Conservation (phyloP, 768 basidiomycete species). For the Xerocomellus amylosporus region DNA sequence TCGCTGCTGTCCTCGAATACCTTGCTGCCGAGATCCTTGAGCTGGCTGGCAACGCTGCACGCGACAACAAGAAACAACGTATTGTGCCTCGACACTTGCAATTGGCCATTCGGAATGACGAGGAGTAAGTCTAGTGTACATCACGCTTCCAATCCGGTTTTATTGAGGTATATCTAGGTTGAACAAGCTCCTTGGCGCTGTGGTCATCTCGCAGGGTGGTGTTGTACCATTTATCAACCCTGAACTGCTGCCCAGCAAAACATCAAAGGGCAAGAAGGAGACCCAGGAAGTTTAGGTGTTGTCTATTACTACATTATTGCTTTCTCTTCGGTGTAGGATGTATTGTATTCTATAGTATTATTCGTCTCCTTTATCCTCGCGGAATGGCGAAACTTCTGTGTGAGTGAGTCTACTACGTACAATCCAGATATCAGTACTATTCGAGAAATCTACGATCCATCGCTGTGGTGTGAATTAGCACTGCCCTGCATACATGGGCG, state of each 20-base stretch:
- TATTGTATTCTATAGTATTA: constrained; percentile 35
- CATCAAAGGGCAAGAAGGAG: constrained; percentile 52
- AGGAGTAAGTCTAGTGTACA: constrained; percentile 35
- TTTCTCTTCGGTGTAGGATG: constrained; percentile 25
- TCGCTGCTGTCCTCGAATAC: constrained; percentile 60
- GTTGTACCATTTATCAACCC: constrained; percentile 52
- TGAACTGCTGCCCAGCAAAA: constrained; percentile 52
- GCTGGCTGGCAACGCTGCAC: constrained; percentile 55
- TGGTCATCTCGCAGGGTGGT: constrained; percentile 65
- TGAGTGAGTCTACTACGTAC: not conserved
- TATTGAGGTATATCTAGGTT: constrained; percentile 23
- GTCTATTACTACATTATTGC: constrained; percentile 13
- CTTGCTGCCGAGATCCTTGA: constrained; percentile 64
- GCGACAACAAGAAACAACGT: constrained; percentile 58
- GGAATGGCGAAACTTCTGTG: not conserved
- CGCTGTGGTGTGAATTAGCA: too few relatives aligned
- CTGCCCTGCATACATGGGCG: too few relatives aligned
- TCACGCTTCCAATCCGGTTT: not conserved
- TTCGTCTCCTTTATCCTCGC: constrained; percentile 15
- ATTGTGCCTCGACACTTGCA: constrained; percentile 65
- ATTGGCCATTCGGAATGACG: constrained; percentile 63
- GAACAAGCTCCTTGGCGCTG: constrained; percentile 42
- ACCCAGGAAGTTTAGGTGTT: constrained; percentile 42
- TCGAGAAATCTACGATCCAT: too few relatives aligned
- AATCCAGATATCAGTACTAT: too few relatives aligned